A percentile compares a stretch with the other conserved stretches of the same genome.
phyloP scores from a whole-genome alignment of 495 filamentous ascomycete genomes.

The Podospora fimiseda region DNA sequence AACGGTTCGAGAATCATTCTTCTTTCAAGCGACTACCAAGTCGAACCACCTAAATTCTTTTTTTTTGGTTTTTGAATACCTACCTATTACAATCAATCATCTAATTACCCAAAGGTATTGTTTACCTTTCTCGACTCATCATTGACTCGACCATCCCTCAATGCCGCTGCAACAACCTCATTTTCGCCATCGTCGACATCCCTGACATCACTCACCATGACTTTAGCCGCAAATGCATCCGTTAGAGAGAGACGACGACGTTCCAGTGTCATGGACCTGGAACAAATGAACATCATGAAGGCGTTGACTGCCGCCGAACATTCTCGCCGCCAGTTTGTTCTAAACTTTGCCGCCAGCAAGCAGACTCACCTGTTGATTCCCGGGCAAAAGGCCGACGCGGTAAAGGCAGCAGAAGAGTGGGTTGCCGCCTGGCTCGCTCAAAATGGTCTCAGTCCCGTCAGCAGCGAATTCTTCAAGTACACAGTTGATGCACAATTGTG shows the following conservation, averaged over 20 bases:
- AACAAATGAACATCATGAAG: slow-evolving; percentile 25
- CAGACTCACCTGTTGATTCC: slow-evolving; percentile 27
- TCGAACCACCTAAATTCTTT: not conserved
- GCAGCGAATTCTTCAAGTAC: slow-evolving; percentile 28
- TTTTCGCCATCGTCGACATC: slow-evolving; percentile 16
- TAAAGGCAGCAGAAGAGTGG: slow-evolving; percentile 28
- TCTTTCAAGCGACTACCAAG: not conserved
- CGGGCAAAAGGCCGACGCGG: slow-evolving; percentile 23
- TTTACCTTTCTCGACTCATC: too few species aligned
- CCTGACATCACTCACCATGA: slow-evolving; percentile 15
- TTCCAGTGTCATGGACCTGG: slow-evolving; percentile 17
- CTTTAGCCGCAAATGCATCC: slow-evolving; percentile 21
- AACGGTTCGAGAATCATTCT: not conserved
- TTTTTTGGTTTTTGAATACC: too few species aligned
- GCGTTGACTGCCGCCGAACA: slow-evolving; percentile 29
- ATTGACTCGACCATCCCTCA: slow-evolving; percentile 2
- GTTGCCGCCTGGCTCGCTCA: slow-evolving; percentile 20
- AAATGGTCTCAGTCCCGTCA: slow-evolving; percentile 16
- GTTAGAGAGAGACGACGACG: slow-evolving; percentile 23
- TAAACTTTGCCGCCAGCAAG: slow-evolving; percentile 27
- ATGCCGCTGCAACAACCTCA: slow-evolving; percentile 15
- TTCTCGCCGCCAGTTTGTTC: slow-evolving; percentile 27
- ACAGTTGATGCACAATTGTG: slow-evolving; percentile 24
- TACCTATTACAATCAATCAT: too few species aligned
- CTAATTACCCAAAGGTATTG: not conserved